Percentiles rank a stretch among this genome's conserved stretches.
These are phyloP conservation scores for Hibiscus tridactylites DNA, from an alignment of 345 rosid genomes.

Conservation along the genomic window DNA sequence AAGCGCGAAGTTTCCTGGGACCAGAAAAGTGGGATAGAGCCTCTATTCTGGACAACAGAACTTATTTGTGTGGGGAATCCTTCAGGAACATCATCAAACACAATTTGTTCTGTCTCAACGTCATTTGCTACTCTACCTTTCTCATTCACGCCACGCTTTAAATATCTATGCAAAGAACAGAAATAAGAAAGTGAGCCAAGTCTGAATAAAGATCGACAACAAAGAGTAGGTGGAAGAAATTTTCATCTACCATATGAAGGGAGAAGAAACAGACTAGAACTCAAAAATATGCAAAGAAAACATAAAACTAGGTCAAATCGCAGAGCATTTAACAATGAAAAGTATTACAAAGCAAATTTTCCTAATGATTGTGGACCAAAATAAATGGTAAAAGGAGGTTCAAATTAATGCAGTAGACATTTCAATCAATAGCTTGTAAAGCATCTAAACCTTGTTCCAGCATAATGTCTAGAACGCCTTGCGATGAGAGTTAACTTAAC, in stretches of 20 bases:
- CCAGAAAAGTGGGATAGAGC: constrained; percentile 98
- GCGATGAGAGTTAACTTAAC: constrained; percentile 71
- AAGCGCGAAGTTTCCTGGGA: constrained; percentile 91
- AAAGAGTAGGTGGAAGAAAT: not conserved
- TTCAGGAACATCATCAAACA: constrained; percentile 70
- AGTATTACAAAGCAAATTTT: not conserved
- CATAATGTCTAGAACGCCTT: constrained; percentile 88
- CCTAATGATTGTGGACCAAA: not conserved
- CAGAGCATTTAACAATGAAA: not conserved
- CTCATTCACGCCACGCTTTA: constrained; percentile 89
- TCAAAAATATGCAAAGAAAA: not conserved
- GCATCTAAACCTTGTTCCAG: constrained; percentile 79
- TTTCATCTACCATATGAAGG: not conserved
- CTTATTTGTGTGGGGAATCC: constrained; percentile 59
- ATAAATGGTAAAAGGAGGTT: not conserved
- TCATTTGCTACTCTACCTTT: constrained; percentile 98
- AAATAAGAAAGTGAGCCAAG: constrained; percentile 11
- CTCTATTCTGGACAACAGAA: constrained; percentile 91
- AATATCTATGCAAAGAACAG: constrained; percentile 40
- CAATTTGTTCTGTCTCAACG: constrained; percentile 95
- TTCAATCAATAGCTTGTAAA: not conserved
- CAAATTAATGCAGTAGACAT: not conserved
- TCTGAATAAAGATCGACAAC: constrained; percentile 9
- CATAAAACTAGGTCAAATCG: not conserved
- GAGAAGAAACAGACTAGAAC: not conserved